phyloP scores from a whole-genome alignment of 2,329 filamentous ascomycete genomes.

The Trichophyton verrucosum region DNA sequence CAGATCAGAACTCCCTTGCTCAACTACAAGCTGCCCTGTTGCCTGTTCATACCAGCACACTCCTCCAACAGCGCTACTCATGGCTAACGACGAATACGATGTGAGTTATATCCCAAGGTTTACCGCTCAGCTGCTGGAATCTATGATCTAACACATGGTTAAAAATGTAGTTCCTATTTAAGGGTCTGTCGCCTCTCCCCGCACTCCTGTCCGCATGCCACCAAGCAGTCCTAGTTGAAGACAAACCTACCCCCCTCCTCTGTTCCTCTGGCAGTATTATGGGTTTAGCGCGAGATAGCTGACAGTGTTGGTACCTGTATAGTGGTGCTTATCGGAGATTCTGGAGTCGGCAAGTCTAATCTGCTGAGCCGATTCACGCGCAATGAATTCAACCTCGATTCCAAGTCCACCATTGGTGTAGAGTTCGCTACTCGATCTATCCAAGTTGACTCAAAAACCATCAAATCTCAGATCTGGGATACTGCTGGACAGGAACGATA shows the following conservation, averaged over 20 bases:
- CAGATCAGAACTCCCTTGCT: neutral
- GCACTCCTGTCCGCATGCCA: neutral
- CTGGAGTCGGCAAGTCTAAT: conserved; percentile 99
- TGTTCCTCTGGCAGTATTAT: neutral
- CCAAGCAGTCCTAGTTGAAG: neutral
- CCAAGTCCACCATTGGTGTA: conserved; percentile 98
- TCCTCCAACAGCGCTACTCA: conserved; percentile 32
- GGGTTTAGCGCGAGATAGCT: neutral
- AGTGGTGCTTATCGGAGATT: conserved; percentile 99
- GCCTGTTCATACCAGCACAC: neutral
- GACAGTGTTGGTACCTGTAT: conserved; percentile 14
- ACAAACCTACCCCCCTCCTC: neutral
- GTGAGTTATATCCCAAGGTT: conserved; percentile 45
- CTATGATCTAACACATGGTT: neutral
- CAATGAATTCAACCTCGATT: conserved; percentile 99
- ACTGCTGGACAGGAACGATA: conserved; percentile 98
- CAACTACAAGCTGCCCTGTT: neutral
- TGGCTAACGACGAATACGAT: conserved; percentile 99
- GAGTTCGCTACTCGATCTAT: conserved; percentile 98
- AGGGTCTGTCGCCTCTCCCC: conserved; percentile 49
- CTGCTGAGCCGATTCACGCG: conserved; percentile 98
- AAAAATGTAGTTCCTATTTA: conserved; percentile 81
- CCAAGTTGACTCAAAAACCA: conserved; percentile 98
- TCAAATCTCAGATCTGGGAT: conserved; percentile 99
- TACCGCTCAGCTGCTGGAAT: conserved; percentile 19